Evolutionary conservation across 176 grass and related monocot genomes (phyloP).

Genomic region (Pontederia paniculata): DNA sequence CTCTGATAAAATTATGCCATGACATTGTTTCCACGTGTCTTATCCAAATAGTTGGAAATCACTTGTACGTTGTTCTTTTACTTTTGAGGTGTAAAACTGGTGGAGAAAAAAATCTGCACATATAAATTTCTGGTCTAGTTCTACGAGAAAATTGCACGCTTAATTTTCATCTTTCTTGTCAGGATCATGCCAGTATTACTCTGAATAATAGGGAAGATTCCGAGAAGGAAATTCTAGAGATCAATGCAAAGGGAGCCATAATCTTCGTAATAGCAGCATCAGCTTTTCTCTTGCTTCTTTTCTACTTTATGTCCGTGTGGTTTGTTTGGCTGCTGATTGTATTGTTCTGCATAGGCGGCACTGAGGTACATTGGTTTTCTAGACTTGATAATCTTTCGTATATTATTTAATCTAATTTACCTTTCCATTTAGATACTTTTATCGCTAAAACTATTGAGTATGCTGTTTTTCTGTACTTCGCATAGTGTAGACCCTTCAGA

Average conservation of each 20-base stretch:
- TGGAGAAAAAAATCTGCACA: too few species aligned
- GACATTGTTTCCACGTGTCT: too few species aligned
- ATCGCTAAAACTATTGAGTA: background rate
- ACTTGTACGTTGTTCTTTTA: too few species aligned
- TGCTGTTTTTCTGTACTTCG: too few species aligned
- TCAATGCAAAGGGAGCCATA: constrained; percentile 73
- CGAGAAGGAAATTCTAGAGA: constrained; percentile 84
- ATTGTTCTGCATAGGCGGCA: constrained; percentile 91
- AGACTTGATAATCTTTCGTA: too few species aligned
- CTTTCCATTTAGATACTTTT: background rate
- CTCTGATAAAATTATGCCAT: too few species aligned
- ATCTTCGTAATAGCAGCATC: constrained; percentile 84
- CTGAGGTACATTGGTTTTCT: constrained; percentile 58
- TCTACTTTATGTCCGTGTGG: constrained; percentile 99
- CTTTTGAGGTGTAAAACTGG: too few species aligned
- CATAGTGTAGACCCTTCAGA: too few species aligned
- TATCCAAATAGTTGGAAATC: too few species aligned
- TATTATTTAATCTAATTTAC: constrained; percentile 11
- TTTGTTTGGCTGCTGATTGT: constrained; percentile 82
- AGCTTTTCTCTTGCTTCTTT: constrained; percentile 84
- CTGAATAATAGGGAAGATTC: constrained; percentile 32
- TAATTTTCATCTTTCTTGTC: constrained; percentile 24
- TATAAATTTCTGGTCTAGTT: background rate
- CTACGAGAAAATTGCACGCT: background rate
- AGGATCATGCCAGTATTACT: constrained; percentile 47